Evolutionary conservation across 768 basidiomycete species (phyloP).

Genomic region (Ramaria rubella): DNA sequence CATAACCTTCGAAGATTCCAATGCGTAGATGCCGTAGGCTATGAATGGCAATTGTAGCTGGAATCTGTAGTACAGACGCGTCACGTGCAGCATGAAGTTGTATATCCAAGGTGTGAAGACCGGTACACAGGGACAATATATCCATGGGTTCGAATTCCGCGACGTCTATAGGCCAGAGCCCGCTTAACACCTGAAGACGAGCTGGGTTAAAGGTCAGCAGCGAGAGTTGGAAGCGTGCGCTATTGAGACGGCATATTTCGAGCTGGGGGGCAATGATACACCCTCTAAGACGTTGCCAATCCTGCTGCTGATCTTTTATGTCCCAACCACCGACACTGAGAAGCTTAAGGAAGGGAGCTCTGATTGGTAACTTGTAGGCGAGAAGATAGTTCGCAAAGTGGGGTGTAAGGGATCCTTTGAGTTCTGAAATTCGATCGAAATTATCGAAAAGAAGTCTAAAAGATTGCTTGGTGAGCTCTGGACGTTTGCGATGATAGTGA

Average conservation of each 20-base stretch:
- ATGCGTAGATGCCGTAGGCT: neutral
- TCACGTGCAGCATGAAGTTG: neutral
- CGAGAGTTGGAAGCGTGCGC: neutral
- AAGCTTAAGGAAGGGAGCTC: neutral
- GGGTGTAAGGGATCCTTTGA: neutral
- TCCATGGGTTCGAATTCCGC: neutral
- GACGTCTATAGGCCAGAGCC: neutral
- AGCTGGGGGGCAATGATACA: conserved; percentile 6
- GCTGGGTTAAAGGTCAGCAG: neutral
- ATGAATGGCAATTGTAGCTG: neutral
- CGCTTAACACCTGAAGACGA: neutral
- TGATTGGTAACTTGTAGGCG: neutral
- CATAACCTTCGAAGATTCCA: neutral
- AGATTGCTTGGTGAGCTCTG: neutral
- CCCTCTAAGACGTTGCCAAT: neutral
- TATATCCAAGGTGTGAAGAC: neutral
- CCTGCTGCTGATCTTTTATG: neutral
- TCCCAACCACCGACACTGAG: neutral
- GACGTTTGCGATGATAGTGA: neutral
- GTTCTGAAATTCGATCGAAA: conserved; percentile 1
- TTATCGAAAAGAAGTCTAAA: conserved; percentile 2
- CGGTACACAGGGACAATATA: neutral
- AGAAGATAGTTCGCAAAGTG: neutral
- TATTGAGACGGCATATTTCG: neutral
- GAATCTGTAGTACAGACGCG: neutral